Evolutionary conservation across 345 rosid genomes (phyloP).

Genomic region (Heritiera fomes): DNA sequence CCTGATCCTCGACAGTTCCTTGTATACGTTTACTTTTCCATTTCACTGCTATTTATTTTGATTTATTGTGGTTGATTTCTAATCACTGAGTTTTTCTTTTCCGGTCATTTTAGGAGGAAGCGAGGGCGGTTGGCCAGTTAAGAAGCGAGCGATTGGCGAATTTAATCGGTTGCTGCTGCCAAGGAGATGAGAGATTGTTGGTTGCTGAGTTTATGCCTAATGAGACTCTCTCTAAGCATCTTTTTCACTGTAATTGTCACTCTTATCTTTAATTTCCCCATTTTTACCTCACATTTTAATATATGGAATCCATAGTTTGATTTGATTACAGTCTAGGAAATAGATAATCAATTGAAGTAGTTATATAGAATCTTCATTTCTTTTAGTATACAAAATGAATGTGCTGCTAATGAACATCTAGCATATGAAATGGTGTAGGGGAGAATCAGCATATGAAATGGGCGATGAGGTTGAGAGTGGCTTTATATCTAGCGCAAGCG

Average conservation of each 20-base stretch:
- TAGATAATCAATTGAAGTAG: background rate
- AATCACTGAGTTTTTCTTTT: constrained; percentile 2
- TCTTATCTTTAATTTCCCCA: background rate
- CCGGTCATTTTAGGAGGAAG: constrained; percentile 61
- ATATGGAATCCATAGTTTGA: background rate
- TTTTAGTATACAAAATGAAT: background rate
- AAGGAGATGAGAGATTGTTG: constrained; percentile 79
- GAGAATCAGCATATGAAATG: constrained; percentile 87
- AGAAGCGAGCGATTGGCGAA: constrained; percentile 70
- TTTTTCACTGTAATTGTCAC: constrained; percentile 63
- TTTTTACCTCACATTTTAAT: background rate
- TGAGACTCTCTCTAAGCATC: constrained; percentile 87
- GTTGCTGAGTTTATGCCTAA: constrained; percentile 88
- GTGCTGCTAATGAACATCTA: background rate
- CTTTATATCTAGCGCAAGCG: constrained; percentile 77
- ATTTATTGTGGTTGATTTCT: background rate
- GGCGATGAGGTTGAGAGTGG: constrained; percentile 90
- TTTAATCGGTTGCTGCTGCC: constrained; percentile 79
- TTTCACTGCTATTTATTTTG: background rate
- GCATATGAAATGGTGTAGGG: constrained; percentile 50
- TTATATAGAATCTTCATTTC: background rate
- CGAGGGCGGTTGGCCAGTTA: constrained; percentile 72
- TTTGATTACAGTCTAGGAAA: background rate
- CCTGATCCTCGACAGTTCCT: constrained; percentile 86
- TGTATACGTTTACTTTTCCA: constrained; percentile 31